These are phyloP conservation scores for Coleophoma cylindrospora DNA, from an alignment of 2,329 filamentous ascomycete species.

Conservation along the genomic window DNA sequence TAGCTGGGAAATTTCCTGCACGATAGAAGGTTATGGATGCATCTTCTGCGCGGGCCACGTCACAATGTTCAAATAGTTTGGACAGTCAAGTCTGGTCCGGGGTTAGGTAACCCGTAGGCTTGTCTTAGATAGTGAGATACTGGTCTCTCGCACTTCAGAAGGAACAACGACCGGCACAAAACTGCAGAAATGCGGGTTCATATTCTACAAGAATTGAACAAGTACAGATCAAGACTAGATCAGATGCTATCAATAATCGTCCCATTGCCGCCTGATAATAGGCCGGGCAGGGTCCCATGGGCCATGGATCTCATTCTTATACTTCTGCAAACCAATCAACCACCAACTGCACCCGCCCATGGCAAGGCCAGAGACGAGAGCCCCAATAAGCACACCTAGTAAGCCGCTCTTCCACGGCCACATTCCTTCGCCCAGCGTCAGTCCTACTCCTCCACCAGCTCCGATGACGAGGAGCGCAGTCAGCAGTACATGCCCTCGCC, in stretches of 20 bases:
- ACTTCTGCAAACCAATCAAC: conserved; percentile 94
- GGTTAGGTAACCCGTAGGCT: too few relatives aligned
- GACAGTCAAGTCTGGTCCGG: too few relatives aligned
- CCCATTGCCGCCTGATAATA: conserved; percentile 60
- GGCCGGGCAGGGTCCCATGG: conserved; percentile 96
- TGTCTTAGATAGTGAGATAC: too few relatives aligned
- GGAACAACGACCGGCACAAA: too few relatives aligned
- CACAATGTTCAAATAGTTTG: too few relatives aligned
- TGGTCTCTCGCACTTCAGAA: too few relatives aligned
- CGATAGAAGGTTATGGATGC: too few relatives aligned
- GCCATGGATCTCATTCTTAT: conserved; percentile 98
- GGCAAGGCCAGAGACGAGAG: conserved; percentile 66
- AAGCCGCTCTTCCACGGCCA: conserved; percentile 35
- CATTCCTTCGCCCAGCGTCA: conserved; percentile 49
- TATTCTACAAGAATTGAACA: too few relatives aligned
- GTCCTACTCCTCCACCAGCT: conserved; percentile 73
- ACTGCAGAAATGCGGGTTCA: too few relatives aligned
- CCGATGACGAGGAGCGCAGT: conserved; percentile 73
- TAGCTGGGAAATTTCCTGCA: too few relatives aligned
- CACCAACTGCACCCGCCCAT: conserved; percentile 98
- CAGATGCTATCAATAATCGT: conserved; percentile 16
- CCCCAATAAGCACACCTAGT: conserved; percentile 72
- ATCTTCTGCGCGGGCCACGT: too few relatives aligned
- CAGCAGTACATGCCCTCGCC: conserved; percentile 72
- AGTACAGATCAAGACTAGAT: too few relatives aligned